phyloP scores from a whole-genome alignment of 768 basidiomycete genomes.

The Phanerochaete sordida region DNA sequence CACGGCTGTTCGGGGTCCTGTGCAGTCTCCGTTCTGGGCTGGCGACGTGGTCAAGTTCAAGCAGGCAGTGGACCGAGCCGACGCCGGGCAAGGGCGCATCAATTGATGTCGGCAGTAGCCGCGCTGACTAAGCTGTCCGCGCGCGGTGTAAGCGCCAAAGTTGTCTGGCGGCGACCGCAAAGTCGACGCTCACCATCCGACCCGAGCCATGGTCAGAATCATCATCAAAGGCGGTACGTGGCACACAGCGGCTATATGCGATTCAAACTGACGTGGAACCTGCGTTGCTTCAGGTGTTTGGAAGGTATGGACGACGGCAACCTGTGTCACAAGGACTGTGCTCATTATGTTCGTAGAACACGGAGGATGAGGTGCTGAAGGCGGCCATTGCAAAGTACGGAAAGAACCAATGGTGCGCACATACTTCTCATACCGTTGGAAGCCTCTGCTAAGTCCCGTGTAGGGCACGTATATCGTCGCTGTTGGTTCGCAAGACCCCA shows the following conservation, averaged over 20 bases:
- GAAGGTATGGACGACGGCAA: constrained; percentile 55
- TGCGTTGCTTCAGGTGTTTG: constrained; percentile 57
- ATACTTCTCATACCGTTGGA: neutral
- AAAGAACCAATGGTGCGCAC: constrained; percentile 84
- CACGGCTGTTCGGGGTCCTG: no score
- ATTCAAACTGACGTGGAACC: neutral
- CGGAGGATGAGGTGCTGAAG: constrained; percentile 97
- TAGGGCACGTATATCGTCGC: constrained; percentile 96
- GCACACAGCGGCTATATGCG: neutral
- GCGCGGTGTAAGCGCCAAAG: constrained; percentile 2
- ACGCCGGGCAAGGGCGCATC: neutral
- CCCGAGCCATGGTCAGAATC: constrained; percentile 68
- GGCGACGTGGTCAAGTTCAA: no score
- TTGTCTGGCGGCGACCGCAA: constrained; percentile 1
- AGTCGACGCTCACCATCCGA: neutral
- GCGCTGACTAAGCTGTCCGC: constrained; percentile 10
- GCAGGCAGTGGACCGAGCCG: no score
- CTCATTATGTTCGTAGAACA: constrained; percentile 53
- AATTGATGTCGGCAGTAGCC: neutral
- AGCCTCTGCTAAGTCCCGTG: neutral
- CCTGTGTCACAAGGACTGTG: constrained; percentile 5
- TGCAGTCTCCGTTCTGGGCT: no score
- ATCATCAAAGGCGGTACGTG: constrained; percentile 85
- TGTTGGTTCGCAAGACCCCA: constrained; percentile 96
- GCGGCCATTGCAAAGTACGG: constrained; percentile 98